phyloP scores from a whole-genome alignment of 176 grass and related monocot genomes.

The Oryza coarctata region DNA sequence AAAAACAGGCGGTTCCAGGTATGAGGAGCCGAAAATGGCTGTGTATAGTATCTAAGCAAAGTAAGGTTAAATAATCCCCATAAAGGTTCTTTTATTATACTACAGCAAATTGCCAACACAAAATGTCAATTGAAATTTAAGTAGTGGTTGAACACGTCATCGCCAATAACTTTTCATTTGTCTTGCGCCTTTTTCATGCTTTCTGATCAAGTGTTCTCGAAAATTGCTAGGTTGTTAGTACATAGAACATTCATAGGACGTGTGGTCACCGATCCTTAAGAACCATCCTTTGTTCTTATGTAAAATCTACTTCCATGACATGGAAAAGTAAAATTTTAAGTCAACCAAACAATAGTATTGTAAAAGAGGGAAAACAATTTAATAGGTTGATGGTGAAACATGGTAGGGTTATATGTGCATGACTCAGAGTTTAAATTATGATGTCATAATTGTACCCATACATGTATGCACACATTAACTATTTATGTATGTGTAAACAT shows the following conservation, averaged over 20 bases:
- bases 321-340: background rate
- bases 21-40: background rate
- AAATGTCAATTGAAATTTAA: background rate
- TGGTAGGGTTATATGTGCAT: too few relatives aligned
- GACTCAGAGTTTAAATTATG: too few relatives aligned
- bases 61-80: background rate
- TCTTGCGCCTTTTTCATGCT: background rate
- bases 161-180: background rate
- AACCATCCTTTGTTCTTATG: background rate
- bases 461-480: too few relatives aligned
- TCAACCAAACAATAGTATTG: background rate
- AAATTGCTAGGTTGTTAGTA: too few relatives aligned
- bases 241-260: background rate
- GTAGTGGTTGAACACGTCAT: background rate
- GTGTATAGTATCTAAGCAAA: background rate
- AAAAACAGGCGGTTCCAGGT: background rate
- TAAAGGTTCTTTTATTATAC: background rate
- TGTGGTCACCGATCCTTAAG: background rate
- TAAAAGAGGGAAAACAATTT: background rate
- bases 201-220: background rate
- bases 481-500: too few relatives aligned
- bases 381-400: background rate
- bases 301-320: background rate
- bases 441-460: too few relatives aligned
- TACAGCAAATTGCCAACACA: background rate